Conservation (phyloP, 176 grass and related monocot species). For the Otatea glauca region DNA sequence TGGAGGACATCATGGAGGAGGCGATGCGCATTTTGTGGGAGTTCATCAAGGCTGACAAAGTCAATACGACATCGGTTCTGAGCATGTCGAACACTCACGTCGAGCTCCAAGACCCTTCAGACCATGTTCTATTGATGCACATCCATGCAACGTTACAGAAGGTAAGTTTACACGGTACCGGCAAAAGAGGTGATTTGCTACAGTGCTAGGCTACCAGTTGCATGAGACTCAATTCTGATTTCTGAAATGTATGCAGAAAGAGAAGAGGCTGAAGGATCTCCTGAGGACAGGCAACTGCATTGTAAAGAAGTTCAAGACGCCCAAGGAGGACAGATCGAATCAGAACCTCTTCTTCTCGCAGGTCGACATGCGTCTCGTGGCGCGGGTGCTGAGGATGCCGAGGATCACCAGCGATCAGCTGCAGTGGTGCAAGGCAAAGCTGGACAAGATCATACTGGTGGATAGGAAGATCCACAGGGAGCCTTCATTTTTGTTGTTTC, state of each 20-base stretch:
- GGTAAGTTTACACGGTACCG: slow-evolving; percentile 45
- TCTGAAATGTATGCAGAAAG: slow-evolving; percentile 61
- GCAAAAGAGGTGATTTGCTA: slow-evolving; percentile 30
- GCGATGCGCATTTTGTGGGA: slow-evolving; percentile 82
- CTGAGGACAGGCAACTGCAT: slow-evolving; percentile 89
- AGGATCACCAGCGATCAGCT: slow-evolving; percentile 86
- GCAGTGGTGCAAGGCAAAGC: slow-evolving; percentile 83
- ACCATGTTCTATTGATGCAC: slow-evolving; percentile 67
- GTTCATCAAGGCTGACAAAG: slow-evolving; percentile 86
- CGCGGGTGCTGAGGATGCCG: slow-evolving; percentile 79
- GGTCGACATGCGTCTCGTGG: slow-evolving; percentile 77
- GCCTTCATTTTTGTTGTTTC: slow-evolving; percentile 95
- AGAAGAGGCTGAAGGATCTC: slow-evolving; percentile 87
- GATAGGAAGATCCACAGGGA: slow-evolving; percentile 91
- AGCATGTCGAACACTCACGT: slow-evolving; percentile 63
- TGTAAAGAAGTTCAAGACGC: slow-evolving; percentile 97
- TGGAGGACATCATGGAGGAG: slow-evolving; percentile 90
- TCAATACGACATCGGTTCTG: slow-evolving; percentile 61
- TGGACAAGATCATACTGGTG: slow-evolving; percentile 74
- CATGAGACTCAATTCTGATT: background rate
- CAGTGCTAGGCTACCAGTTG: background rate
- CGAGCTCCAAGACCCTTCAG: slow-evolving; percentile 70
- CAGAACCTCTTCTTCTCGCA: slow-evolving; percentile 92
- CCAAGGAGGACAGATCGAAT: slow-evolving; percentile 84
- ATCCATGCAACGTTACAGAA: slow-evolving; percentile 77